These are phyloP conservation scores for Dioszegia crocea DNA, from an alignment of 768 basidiomycete species.

Conservation along the genomic window DNA sequence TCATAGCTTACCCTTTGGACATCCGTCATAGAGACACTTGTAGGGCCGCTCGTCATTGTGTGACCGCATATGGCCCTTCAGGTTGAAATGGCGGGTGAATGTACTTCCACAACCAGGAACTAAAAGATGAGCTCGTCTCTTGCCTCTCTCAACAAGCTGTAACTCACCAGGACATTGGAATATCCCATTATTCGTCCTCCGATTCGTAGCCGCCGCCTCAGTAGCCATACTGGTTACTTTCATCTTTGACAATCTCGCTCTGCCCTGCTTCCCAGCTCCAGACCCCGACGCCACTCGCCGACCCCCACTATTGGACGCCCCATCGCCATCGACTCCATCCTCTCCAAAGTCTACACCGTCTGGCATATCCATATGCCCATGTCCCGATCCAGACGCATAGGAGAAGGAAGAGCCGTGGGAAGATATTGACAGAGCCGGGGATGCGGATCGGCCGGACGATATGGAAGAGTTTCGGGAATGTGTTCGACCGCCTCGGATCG, in stretches of 20 bases:
- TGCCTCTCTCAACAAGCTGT: not conserved
- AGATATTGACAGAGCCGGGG: slow-evolving; percentile 37
- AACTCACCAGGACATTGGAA: slow-evolving; percentile 63
- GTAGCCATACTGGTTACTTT: slow-evolving; percentile 90
- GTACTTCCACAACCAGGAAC: slow-evolving; percentile 87
- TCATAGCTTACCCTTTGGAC: slow-evolving; percentile 59
- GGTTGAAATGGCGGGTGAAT: slow-evolving; percentile 85
- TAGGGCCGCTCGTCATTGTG: slow-evolving; percentile 94
- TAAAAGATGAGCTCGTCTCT: slow-evolving; percentile 1
- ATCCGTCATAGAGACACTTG: slow-evolving; percentile 90
- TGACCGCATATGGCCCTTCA: slow-evolving; percentile 92
- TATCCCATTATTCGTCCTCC: slow-evolving; percentile 82
- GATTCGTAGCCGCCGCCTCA: slow-evolving; percentile 74
- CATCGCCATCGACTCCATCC: not conserved
- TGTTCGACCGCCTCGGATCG: slow-evolving; percentile 24
- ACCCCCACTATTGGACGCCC: not conserved
- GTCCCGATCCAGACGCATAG: slow-evolving; percentile 12
- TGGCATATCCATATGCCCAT: slow-evolving; percentile 35
- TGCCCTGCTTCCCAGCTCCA: slow-evolving; percentile 5
- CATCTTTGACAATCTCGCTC: slow-evolving; percentile 58
- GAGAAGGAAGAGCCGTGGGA: slow-evolving; percentile 34
- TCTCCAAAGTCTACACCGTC: slow-evolving; percentile 13
- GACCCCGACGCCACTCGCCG: not conserved
- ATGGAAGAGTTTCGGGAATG: slow-evolving; percentile 39
- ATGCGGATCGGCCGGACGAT: slow-evolving; percentile 36